Percentiles rank a stretch among this genome's conserved stretches.
Evolutionary conservation across 2,329 filamentous ascomycete species (phyloP).

Genomic region (Boeremia exigua): DNA sequence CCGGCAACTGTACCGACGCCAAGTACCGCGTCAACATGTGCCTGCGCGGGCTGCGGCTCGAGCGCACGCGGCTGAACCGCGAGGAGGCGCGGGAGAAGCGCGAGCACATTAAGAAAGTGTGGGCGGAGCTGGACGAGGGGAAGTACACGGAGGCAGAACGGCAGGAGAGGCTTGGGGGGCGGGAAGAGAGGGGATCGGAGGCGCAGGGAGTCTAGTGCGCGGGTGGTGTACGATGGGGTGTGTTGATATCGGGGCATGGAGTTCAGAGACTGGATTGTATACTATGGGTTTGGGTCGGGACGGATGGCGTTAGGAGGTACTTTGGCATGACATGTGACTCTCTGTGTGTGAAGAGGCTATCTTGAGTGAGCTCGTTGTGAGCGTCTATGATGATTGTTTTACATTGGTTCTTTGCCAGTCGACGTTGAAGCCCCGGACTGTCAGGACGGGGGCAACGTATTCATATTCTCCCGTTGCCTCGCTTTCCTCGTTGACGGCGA

Average conservation of each 20-base stretch:
- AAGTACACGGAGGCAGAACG: conserved; percentile 45
- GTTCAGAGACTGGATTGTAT: conserved; percentile 1
- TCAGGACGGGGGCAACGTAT: too few species aligned
- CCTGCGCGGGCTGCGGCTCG: conserved; percentile 78
- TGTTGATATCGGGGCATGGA: background rate
- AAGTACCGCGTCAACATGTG: conserved; percentile 87
- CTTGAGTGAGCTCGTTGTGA: too few species aligned
- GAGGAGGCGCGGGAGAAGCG: conserved; percentile 71
- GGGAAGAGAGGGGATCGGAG: background rate
- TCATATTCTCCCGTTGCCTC: too few species aligned
- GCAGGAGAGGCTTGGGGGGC: background rate
- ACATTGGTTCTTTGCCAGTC: too few species aligned
- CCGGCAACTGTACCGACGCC: conserved; percentile 86
- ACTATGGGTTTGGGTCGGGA: background rate
- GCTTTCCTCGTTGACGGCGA: background rate
- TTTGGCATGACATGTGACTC: background rate
- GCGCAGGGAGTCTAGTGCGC: background rate
- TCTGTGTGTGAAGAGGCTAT: too few species aligned
- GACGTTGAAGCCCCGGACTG: too few species aligned
- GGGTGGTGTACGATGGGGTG: background rate
- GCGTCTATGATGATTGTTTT: too few species aligned
- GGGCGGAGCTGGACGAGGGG: conserved; percentile 78
- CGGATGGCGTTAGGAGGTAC: background rate
- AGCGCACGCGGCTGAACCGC: conserved; percentile 79
- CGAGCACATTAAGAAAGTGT: conserved; percentile 75